Evolutionary conservation across 2,329 filamentous ascomycete species (phyloP).

Genomic region (Microdochium trichocladiopsis): DNA sequence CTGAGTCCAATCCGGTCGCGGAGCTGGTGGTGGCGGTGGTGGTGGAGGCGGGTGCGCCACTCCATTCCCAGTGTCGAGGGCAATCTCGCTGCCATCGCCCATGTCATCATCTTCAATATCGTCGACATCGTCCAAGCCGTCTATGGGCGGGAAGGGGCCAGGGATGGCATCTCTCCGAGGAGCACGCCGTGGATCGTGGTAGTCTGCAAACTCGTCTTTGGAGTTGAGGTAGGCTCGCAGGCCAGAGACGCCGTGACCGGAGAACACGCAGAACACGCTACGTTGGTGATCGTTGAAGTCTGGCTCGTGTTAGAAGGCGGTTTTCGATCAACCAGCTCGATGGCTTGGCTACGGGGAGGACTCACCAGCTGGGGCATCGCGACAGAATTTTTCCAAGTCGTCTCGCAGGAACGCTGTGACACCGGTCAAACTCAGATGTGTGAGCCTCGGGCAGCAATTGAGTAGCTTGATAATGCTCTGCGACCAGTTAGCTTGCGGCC

Average conservation of each 20-base stretch:
- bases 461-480: constrained; percentile 86
- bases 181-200: constrained; percentile 9
- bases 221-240: constrained; percentile 74
- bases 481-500: constrained; percentile 20
- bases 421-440: constrained; percentile 89
- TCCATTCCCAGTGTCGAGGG: constrained; percentile 14
- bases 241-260: constrained; percentile 71
- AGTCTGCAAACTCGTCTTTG: constrained; percentile 36
- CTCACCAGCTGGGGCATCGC: constrained; percentile 70
- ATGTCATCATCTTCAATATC: constrained; percentile 24
- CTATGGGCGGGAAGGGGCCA: constrained; percentile 9
- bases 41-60: no score
- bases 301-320: constrained; percentile 23
- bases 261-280: constrained; percentile 96
- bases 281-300: constrained; percentile 96
- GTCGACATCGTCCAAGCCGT: constrained; percentile 20
- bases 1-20: constrained; percentile 11
- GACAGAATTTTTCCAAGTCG: constrained; percentile 79
- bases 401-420: constrained; percentile 84
- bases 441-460: constrained; percentile 86
- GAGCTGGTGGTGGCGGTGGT: constrained; percentile 10
- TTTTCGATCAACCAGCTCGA: background rate
- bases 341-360: background rate
- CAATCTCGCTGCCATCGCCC: constrained; percentile 24
- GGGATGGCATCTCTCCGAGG: background rate